Evolutionary conservation across 306 rosid genomes (phyloP), one percentile per base, ranked within the genome.

Genomic region (Sechiopsis laciniata): DNA sequence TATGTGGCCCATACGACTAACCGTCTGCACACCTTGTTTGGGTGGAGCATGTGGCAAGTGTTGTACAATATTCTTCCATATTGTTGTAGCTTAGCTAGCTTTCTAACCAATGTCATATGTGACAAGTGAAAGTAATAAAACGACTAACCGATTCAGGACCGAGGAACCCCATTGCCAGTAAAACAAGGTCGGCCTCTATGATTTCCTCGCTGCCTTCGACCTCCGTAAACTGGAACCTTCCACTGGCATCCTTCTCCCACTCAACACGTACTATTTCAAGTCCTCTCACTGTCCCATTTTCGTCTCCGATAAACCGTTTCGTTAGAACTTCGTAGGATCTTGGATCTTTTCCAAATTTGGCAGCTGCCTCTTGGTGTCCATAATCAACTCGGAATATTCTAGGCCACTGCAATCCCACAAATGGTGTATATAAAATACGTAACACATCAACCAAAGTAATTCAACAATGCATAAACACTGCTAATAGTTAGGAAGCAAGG

Each of bases 131-230:
- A 59, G 24, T 74, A 10, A 16, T 71, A 17, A 55, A 64, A 76
- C 60, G 55, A 85, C 97, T 89, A 65, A 95, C 99, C 80, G 91
- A 72, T 77, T 95, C 97, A 2, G 99, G 99, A 74, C 99, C 99
- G 35, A 95, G 99, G 87, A 95, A 95, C 26, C 99, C 99, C 99
- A 95, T 91, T 71, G 99, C 99, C 14, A 95, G 86, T 5, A 95
- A 82, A 54, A 88, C 90, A 2, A 95, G 83, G 79, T 95, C 97
- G 11, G 92, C 95, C 80, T 88, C 96, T 21, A 95, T 84, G 53
- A 91, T 83, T 84, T 91, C 95, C 89, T 91, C 97, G 6, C 87
- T 80, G 24, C 97, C 99, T 79, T 89, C 95, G n/a, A 95, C 79
- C 83, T 95, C 99, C 82, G 88, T 88, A 65, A 87, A 84, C 79